A percentile compares a stretch with the other conserved stretches of the same genome.
These are phyloP conservation scores for Miscanthus lutarioriparius DNA, from an alignment of 176 grass and related monocot genomes.

Conservation along the genomic window DNA sequence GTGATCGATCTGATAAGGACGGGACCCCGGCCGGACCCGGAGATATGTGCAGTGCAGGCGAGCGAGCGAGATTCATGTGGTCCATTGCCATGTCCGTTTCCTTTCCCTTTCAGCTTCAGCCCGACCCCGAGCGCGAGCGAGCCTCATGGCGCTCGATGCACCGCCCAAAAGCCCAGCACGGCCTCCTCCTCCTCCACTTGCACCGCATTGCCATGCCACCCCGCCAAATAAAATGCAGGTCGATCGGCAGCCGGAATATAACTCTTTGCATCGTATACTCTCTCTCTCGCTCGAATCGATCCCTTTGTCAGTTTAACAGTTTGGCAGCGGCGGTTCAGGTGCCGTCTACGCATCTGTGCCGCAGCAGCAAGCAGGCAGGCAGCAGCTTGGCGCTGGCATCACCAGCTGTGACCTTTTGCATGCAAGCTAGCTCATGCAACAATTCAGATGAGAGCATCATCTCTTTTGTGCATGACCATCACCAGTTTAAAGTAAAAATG, in stretches of 20 bases:
- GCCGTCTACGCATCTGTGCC: not conserved
- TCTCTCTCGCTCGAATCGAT: not conserved
- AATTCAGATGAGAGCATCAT: not conserved
- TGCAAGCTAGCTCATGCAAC: not conserved
- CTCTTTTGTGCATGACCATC: not conserved
- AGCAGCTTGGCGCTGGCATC: too few species aligned
- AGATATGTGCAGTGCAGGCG: conserved; percentile 15
- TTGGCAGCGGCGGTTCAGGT: not conserved
- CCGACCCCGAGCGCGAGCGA: not conserved
- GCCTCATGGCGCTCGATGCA: not conserved
- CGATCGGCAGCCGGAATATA: not conserved
- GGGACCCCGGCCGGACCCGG: not conserved
- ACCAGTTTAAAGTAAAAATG: not conserved
- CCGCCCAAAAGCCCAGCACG: too few species aligned
- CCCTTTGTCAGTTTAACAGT: not conserved
- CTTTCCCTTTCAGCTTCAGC: conserved; percentile 56
- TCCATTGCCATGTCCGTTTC: conserved; percentile 55
- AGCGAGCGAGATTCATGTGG: conserved; percentile 32
- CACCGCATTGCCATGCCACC: not conserved
- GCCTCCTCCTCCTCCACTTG: not conserved
- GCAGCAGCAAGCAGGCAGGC: too few species aligned
- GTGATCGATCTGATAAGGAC: conserved; percentile 32
- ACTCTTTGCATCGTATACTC: not conserved
- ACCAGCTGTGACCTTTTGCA: too few species aligned
- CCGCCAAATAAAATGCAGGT: not conserved